phyloP scores from a whole-genome alignment of 1,284 basidiomycete species.

The Irpex sp. region DNA sequence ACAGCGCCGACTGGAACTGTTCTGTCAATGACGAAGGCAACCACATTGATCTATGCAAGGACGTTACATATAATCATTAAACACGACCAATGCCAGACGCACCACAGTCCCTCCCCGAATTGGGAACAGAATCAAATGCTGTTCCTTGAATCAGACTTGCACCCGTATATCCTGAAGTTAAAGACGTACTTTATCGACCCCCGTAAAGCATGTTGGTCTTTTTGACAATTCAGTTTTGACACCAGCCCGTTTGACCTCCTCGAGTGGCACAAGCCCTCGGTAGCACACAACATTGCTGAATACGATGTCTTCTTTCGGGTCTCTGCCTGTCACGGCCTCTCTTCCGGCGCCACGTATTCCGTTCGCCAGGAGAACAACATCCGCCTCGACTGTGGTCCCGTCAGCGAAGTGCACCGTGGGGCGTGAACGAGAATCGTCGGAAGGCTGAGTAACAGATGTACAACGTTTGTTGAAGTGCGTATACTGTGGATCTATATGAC shows the following conservation, averaged over 20 bases:
- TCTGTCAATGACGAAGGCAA: constrained; percentile 3
- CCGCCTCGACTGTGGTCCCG: constrained; percentile 36
- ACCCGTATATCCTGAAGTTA: background rate
- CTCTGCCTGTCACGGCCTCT: constrained; percentile 25
- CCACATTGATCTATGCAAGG: constrained; percentile 5
- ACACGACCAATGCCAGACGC: background rate
- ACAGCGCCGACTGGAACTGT: background rate
- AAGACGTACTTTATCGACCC: background rate
- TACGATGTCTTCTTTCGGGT: constrained; percentile 20
- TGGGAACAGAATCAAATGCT: constrained; percentile 7
- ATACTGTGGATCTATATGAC: constrained; percentile 32
- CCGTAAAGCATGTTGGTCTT: no score
- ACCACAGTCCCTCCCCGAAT: constrained; percentile 4
- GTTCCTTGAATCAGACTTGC: background rate
- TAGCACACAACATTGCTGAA: constrained; percentile 40
- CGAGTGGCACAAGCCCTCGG: constrained; percentile 33
- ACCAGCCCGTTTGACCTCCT: constrained; percentile 27
- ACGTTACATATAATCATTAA: background rate
- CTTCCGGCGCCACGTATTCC: constrained; percentile 42
- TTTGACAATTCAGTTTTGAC: no score
- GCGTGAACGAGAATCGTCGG: constrained; percentile 19
- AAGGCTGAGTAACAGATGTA: constrained; percentile 23
- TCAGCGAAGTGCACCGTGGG: constrained; percentile 38
- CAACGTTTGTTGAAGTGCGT: constrained; percentile 46
- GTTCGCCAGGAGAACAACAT: constrained; percentile 45